Evolutionary conservation across 495 filamentous ascomycete species (phyloP), one percentile per base, ranked within the genome.

Genomic region (Hyaloscypha bicolor): DNA sequence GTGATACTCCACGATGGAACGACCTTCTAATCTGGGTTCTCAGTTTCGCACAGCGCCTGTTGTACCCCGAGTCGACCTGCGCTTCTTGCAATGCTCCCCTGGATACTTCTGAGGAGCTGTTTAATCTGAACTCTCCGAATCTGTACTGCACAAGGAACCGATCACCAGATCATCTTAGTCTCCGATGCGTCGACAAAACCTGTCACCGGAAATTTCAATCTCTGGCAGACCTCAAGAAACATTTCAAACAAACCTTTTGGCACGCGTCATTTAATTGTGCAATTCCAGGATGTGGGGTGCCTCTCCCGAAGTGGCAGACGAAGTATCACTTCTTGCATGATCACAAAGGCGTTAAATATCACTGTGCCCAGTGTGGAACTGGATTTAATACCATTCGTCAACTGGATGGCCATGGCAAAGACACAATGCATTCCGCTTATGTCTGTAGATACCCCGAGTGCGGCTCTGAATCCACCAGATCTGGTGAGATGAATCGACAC

Each of bases 401-500:
- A 32, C 42, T 68, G 11, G 53, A 64, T 29, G n/a, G 33, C 22
- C 66, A 68, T 64, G 61, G 35, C 8, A 9, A 2, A 9, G 9
- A 22, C n/a, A 53, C 19, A 2, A 51, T 48, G 19, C 66, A 68
- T 59, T n/a, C 14, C 12, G 66, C 60, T 8, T 68, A 62, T 53
- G 42, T 37, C 11, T 68, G 66, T 30, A 5, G 37, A 16, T 63
- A 29, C 51, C 66, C 66, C 32, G 66, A 45, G 4, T 79, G 78
- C 57, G 71, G 60, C 5, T 61, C 61, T 37, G 65, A 9, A 0
- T 76, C 77, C 61, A 29, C 72, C 2, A 70, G 77, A 9, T 11
- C n/a, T 9, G 77, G 75, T 29, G 71, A 68, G 6, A 69, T 73
- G 32, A 16, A 56, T 29, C 71, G 77, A 9, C 79, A 81, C 51